These are phyloP conservation scores for Boletus sp. DNA, from an alignment of 1,284 basidiomycete species.

Conservation along the genomic window DNA sequence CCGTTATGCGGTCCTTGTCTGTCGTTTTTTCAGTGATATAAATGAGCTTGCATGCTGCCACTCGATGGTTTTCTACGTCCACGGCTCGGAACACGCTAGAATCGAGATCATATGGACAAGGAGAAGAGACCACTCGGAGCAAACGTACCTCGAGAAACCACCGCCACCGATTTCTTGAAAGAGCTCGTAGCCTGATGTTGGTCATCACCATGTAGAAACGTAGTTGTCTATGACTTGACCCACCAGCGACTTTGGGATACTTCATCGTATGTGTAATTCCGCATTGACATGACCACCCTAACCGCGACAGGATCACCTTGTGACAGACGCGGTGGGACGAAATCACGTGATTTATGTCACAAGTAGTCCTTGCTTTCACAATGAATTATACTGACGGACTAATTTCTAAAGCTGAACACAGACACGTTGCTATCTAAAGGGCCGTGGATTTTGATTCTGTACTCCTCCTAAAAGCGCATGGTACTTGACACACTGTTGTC, in stretches of 20 bases:
- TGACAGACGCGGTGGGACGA: constrained; percentile 36
- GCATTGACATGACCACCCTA: constrained; percentile 12
- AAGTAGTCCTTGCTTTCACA: too few relatives aligned
- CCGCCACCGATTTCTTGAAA: constrained; percentile 82
- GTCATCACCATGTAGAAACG: not conserved
- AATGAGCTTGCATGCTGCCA: constrained; percentile 89
- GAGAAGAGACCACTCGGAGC: constrained; percentile 4
- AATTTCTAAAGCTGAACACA: too few relatives aligned
- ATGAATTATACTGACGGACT: too few relatives aligned
- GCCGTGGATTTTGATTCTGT: too few relatives aligned
- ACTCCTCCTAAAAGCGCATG: too few relatives aligned
- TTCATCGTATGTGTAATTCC: constrained; percentile 27
- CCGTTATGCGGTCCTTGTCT: constrained; percentile 70
- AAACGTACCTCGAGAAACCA: constrained; percentile 78
- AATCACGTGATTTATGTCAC: too few relatives aligned
- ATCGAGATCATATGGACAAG: constrained; percentile 8
- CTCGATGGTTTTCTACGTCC: constrained; percentile 62
- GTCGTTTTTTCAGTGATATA: constrained; percentile 62
- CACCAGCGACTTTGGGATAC: constrained; percentile 37
- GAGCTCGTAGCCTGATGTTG: constrained; percentile 63
- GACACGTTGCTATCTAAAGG: too few relatives aligned
- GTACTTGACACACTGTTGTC: too few relatives aligned
- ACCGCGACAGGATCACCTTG: constrained; percentile 15
- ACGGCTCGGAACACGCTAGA: constrained; percentile 82
- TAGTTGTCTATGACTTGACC: not conserved